Conservation (phyloP, 164 flowering plant species). For the Berberis vulgaris region DNA sequence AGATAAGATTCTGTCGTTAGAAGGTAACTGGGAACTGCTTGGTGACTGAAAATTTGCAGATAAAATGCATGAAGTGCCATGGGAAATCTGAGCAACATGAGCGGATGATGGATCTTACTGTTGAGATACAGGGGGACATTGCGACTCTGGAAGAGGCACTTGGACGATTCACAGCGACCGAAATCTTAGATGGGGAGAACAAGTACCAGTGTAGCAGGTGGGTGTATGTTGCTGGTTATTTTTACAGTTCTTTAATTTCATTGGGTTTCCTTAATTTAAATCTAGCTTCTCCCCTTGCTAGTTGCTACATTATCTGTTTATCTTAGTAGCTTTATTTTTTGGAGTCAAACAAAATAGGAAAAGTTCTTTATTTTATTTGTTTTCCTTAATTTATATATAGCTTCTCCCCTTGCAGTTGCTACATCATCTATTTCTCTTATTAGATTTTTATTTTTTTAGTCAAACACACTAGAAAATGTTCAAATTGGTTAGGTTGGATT, state of each 20-base stretch:
- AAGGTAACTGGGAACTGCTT: neutral
- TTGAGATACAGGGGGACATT: conserved; percentile 83
- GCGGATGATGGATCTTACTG: conserved; percentile 90
- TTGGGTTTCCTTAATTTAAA: no score
- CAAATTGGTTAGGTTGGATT: no score
- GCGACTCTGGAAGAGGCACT: conserved; percentile 83
- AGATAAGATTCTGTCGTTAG: neutral
- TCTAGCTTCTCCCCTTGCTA: no score
- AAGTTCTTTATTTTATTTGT: no score
- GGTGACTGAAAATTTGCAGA: conserved; percentile 29
- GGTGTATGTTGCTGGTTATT: conserved; percentile 5
- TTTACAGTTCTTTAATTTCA: neutral
- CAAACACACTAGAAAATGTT: no score
- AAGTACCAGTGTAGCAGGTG: conserved; percentile 86
- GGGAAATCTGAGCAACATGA: conserved; percentile 70
- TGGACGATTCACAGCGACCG: conserved; percentile 54
- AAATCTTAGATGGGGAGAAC: conserved; percentile 87
- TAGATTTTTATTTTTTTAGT: no score
- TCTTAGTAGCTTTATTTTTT: no score
- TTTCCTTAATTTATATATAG: no score
- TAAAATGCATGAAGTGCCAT: conserved; percentile 76
- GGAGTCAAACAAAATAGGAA: no score
- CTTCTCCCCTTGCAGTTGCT: no score
- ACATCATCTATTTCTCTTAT: no score
- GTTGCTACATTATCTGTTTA: no score